Base-by-base conservation (phyloP, 352 stramenopile genomes). In the Plasmopara viticola region DNA sequence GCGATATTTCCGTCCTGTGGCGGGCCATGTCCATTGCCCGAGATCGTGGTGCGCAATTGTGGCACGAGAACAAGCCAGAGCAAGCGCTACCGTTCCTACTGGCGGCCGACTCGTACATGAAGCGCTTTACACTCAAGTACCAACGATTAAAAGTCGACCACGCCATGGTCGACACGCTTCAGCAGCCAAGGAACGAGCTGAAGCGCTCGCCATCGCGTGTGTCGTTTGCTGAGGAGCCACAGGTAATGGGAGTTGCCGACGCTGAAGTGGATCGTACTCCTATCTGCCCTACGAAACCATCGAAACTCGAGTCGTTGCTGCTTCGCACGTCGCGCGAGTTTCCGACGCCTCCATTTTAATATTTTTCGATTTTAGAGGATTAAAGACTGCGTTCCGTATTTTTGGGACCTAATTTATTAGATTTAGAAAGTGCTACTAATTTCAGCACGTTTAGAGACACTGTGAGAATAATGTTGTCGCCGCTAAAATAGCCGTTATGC, bases 121-220 rank as follows among this genome's bases (percentile, higher is more conserved):
- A 89, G 62, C 82, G 82, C 51, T 93, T 93, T 61, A 88, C 81
- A 51, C 70, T 90, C 64, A 90, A 93, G 67, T 88, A 87, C 55
- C 79, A 93, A 61, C 77, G 79, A 28, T 66, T 93, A 17, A 90
- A 87, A 70, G 82, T 93, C 30, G 82, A 93, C 41, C 78, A 88
- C 56, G 82, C 82, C 30, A 83, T 93, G 75, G 68, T 93, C 9
- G 77, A 88, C 50, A 78, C 74, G 20, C 62, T 86, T 17, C 65
- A 84, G 59, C 61, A 65, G 38, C 25, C 56, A 28, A 29, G 47
- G 8, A 31, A 35, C 17, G 49, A 49, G 18, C 47, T 48, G 34
- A 77, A 73, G 49, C 52, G 60, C 52, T 67, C 67, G 42, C 53
- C 52, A 33, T 59, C 75, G 48, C 70, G 73, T 29, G 82, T 93